Base-by-base conservation (phyloP, 2,329 filamentous ascomycete species). In the Fusarium odoratissimum region DNA sequence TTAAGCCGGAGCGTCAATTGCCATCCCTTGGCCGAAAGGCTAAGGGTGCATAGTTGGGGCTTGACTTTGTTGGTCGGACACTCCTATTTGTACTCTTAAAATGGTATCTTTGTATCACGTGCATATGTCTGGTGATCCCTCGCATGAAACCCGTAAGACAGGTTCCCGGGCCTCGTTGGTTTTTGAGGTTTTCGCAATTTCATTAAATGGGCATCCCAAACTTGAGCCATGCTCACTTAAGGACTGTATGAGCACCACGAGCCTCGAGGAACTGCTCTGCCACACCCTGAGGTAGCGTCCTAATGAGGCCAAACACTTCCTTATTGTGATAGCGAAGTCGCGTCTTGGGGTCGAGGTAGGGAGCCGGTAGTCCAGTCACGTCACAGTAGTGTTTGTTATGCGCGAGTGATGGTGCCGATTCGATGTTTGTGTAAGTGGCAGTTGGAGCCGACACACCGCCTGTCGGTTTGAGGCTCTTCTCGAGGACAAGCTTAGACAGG, bases 1-100 rank as follows among this genome's bases (percentile, higher is more conserved):
- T 96, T 97, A 97, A 98, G 95, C 95, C 95, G 95, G 95, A 97
- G 95, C 93, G 90, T 90, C 91, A 92, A 91, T 91, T 95, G 91
- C 89, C 93, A 91, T 90, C 88, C 90, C 87, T 86, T 86, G 84
- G 84, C 89, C 86, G 93, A 97, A 85, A 97, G 93, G 90, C 86
- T 82, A 82, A 84, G 86, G 91, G 90, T 92, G 93, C 91, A 91
- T 97, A 93, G 94, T 92, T 90, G 91, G 88, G 86, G 94, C 90
- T 97, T 97, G 95, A 97, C 94, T 97, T 94, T 93, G 93, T 90
- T 91, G 93, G 89, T 92, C 93, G 86, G 84, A 96, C 93, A 95
- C 75, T 74, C 30, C 28, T 28, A 37, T 69, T 57, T 60, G 69
- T 65, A 58, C 51, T 55, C 52, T 63, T 57, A 37, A 33, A 60